These are phyloP conservation scores for Plasmodium malariae DNA, from an alignment of 169 alveolate genomes.

Conservation along the genomic window DNA sequence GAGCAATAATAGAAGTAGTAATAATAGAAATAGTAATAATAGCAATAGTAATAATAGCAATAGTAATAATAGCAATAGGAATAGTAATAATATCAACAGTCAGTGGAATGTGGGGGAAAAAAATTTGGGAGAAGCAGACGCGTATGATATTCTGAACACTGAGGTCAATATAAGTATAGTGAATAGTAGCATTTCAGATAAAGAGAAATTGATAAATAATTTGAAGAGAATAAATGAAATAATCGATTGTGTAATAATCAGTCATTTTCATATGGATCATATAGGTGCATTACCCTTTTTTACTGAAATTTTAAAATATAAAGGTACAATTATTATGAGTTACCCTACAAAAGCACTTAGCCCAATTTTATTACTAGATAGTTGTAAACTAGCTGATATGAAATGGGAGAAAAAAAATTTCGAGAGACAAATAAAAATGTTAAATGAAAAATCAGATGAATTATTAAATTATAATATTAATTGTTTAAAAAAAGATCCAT, in stretches of 20 bases:
- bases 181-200: constrained; percentile 46
- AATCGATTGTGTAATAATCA: constrained; percentile 94
- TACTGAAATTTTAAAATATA: constrained; percentile 93
- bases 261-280: constrained; percentile 99
- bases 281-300: constrained; percentile 99
- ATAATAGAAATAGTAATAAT: constrained; percentile 41
- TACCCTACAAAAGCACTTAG: constrained; percentile 97
- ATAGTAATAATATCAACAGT: not conserved
- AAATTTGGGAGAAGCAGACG: constrained; percentile 8
- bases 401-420: constrained; percentile 79
- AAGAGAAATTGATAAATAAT: constrained; percentile 54
- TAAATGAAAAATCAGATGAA: constrained; percentile 79
- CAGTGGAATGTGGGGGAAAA: not conserved
- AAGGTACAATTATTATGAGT: constrained; percentile 96
- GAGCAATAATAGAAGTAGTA: constrained; percentile 51
- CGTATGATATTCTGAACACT: constrained; percentile 21
- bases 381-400: constrained; percentile 92
- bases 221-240: constrained; percentile 75
- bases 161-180: constrained; percentile 69
- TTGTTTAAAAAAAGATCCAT: constrained; percentile 81
- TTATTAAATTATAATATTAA: constrained; percentile 60
- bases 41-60: not conserved
- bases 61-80: not conserved
- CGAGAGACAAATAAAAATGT: constrained; percentile 80
- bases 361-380: constrained; percentile 97